Percentiles rank a stretch among this genome's conserved stretches.
Evolutionary conservation across 805 yeast species (phyloP).

Genomic region (Gaillardinia entomophila): DNA sequence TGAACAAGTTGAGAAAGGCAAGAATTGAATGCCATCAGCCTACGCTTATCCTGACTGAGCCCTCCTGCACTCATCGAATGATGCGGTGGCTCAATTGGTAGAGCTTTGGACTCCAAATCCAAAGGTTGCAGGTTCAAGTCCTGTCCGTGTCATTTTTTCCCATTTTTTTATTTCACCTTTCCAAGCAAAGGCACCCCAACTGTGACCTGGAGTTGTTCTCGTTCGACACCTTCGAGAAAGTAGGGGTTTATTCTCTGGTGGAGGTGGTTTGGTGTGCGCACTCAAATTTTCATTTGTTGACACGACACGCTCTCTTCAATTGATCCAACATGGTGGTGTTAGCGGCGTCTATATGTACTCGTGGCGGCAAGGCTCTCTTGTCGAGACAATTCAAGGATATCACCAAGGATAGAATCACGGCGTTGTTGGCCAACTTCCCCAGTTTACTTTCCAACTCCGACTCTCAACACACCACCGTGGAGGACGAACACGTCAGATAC

Average conservation of each 20-base stretch:
- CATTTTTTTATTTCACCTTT: slow-evolving; percentile 1
- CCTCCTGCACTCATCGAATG: too few species aligned
- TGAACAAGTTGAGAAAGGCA: too few species aligned
- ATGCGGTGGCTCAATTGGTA: slow-evolving; percentile 27
- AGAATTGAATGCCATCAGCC: too few species aligned
- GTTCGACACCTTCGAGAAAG: background rate
- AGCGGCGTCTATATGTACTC: slow-evolving; percentile 92
- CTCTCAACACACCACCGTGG: slow-evolving; percentile 89
- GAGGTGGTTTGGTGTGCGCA: background rate
- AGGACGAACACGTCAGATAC: slow-evolving; percentile 85
- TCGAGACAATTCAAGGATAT: slow-evolving; percentile 90
- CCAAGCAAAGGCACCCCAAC: background rate
- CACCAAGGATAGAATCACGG: slow-evolving; percentile 78
- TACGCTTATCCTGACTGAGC: too few species aligned
- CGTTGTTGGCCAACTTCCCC: slow-evolving; percentile 81
- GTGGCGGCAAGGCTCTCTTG: slow-evolving; percentile 86
- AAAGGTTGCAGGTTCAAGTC: slow-evolving; percentile 86
- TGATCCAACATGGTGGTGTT: slow-evolving; percentile 79
- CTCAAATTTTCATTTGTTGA: slow-evolving; percentile 5
- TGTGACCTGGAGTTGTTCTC: background rate
- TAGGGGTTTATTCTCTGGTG: background rate
- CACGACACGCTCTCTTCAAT: slow-evolving; percentile 10
- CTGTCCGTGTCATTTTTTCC: slow-evolving; percentile 61
- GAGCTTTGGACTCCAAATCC: slow-evolving; percentile 49
- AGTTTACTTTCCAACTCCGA: slow-evolving; percentile 62